Percentiles rank a stretch among this genome's conserved stretches.
Conservation (phyloP, 371 early-diverging fungal genomes). For the Paraphysoderma sedebokerense region DNA sequence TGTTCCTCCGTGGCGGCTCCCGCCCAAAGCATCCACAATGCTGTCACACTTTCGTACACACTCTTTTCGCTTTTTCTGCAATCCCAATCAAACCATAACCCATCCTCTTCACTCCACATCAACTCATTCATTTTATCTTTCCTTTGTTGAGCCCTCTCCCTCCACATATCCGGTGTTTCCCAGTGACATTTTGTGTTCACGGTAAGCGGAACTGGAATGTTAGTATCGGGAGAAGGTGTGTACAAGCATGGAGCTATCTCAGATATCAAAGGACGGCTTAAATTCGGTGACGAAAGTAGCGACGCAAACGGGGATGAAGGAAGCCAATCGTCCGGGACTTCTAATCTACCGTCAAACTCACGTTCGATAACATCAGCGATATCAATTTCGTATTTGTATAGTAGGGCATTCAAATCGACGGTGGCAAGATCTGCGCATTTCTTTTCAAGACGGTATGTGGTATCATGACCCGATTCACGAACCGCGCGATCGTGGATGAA, state of each 20-base stretch:
- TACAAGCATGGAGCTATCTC: constrained; percentile 25
- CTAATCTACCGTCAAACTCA: constrained; percentile 13
- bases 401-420: constrained; percentile 71
- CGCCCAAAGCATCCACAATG: constrained; percentile 65
- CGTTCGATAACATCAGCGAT: constrained; percentile 46
- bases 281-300: neutral
- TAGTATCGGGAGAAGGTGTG: constrained; percentile 15
- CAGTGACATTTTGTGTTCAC: constrained; percentile 20
- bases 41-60: constrained; percentile 55
- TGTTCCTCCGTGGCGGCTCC: constrained; percentile 40
- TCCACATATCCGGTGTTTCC: constrained; percentile 21
- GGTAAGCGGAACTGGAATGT: constrained; percentile 15
- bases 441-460: constrained; percentile 84
- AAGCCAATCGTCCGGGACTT: neutral
- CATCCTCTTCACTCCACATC: constrained; percentile 53
- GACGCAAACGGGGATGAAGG: neutral
- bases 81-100: constrained; percentile 76
- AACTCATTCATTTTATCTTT: constrained; percentile 38
- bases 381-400: constrained; percentile 90
- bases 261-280: neutral
- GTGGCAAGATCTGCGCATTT: constrained; percentile 81
- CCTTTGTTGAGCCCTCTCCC: constrained; percentile 21
- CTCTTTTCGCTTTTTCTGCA: constrained; percentile 23
- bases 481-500: constrained; percentile 95
- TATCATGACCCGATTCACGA: constrained; percentile 93